Base-by-base conservation (phyloP, 164 flowering plant genomes). In the Aristolochia fimbriata region DNA sequence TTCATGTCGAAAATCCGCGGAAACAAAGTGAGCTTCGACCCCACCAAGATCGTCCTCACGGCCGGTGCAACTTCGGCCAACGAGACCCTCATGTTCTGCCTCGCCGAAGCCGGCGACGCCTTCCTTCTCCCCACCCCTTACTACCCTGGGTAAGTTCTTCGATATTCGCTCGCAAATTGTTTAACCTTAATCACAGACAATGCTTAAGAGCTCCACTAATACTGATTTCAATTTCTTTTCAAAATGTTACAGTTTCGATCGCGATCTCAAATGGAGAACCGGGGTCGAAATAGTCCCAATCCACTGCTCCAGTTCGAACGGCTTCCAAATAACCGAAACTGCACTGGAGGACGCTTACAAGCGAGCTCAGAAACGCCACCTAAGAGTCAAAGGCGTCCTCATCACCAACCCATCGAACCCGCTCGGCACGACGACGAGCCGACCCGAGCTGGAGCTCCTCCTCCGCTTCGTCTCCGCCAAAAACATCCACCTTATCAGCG, bases 51-150 rank as follows among this genome's bases (percentile, higher is more conserved):
- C 1, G 83, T 79, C 22, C 79, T 79, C n/a, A 79, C 79, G 0
- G 83, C 83, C 19, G 83, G 83, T 47, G 59, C 83, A 47, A 79
- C 83, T 47, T 69, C 83, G 15, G 81, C 83, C 6, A 79, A 77
- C 31, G 83, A 79, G 58, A 71, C 69, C 33, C 78, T 79, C 47
- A 75, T 79, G 63, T 79, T 79, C 59, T 75, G 79, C 59, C 69
- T 79, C 10, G 83, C 81, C 55, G 68, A 79, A 45, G 74, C 74
- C 4, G 81, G 81, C 51, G 81, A 79, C 30, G 83, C 79, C 10
- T 69, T 79, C 59, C 79, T 79, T 55, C 51, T 79, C 23, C 79
- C 83, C 2, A 68, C 77, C 12, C 83, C 81, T 19, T 79, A 79
- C 62, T 79, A 79, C 43, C 83, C 81, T 49, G 83, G 83, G 76